These are phyloP conservation scores for Litchi chinensis DNA, from an alignment of 345 rosid species.

Conservation along the genomic window DNA sequence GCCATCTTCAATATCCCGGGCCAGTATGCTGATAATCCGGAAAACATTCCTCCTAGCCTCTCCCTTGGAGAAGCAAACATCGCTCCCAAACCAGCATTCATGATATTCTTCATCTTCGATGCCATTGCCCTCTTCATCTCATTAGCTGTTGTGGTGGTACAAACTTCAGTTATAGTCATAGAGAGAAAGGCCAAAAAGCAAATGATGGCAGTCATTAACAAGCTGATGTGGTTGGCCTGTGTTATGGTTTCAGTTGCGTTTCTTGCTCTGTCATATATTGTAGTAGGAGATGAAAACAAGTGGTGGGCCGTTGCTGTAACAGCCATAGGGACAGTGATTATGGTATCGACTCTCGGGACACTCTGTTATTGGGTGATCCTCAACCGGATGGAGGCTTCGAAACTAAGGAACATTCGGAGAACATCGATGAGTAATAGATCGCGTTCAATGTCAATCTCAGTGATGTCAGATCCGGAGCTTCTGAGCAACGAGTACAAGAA, in stretches of 20 bases:
- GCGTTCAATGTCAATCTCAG: constrained; percentile 52
- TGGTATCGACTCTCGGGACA: constrained; percentile 83
- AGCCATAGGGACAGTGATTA: constrained; percentile 65
- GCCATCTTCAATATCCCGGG: constrained; percentile 92
- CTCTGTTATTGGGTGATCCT: constrained; percentile 89
- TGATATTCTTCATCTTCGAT: constrained; percentile 73
- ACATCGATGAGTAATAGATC: constrained; percentile 49
- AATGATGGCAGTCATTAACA: constrained; percentile 91
- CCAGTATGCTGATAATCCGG: constrained; percentile 58
- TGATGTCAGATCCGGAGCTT: constrained; percentile 66
- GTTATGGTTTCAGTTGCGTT: constrained; percentile 82
- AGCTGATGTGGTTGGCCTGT: constrained; percentile 95
- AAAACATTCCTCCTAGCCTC: constrained; percentile 26
- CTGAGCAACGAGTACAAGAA: constrained; percentile 56
- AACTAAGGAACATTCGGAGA: constrained; percentile 43
- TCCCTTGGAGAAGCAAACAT: constrained; percentile 69
- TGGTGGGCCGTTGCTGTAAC: constrained; percentile 66
- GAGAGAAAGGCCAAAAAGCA: constrained; percentile 78
- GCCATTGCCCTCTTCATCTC: constrained; percentile 91
- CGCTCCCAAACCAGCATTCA: constrained; percentile 59
- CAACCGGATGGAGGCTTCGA: constrained; percentile 60
- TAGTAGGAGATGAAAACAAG: constrained; percentile 58
- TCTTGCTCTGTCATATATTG: constrained; percentile 71
- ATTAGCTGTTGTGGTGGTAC: constrained; percentile 90
- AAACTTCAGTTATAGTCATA: constrained; percentile 87